Conservation (phyloP, 2,329 filamentous ascomycete species). For the Xylaria sp. region DNA sequence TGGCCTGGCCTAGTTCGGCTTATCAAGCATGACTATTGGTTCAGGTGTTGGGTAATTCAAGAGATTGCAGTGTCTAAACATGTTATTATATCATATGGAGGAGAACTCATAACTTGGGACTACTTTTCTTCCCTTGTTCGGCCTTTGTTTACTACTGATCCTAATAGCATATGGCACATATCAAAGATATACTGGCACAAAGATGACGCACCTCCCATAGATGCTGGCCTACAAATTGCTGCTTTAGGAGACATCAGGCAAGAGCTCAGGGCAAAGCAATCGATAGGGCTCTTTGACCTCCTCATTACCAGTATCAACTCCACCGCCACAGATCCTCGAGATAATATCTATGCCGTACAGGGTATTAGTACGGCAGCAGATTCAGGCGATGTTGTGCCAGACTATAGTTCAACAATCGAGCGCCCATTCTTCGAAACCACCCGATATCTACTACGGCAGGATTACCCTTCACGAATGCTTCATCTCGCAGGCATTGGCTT, state of each 20-base stretch:
- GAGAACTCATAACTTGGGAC: constrained; percentile 18
- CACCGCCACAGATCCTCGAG: constrained; percentile 7
- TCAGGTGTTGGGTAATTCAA: constrained; percentile 16
- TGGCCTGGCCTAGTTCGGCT: constrained; percentile 13
- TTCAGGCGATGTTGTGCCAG: constrained; percentile 1
- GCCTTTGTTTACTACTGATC: constrained; percentile 4
- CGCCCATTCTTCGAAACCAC: constrained; percentile 8
- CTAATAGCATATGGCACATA: constrained; percentile 19
- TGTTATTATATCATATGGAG: constrained; percentile 16
- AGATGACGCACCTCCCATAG: not conserved
- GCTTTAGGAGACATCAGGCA: not conserved
- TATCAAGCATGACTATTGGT: constrained; percentile 22
- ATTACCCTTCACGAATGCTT: constrained; percentile 9
- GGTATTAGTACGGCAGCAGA: constrained; percentile 15
- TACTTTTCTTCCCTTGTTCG: constrained; percentile 6
- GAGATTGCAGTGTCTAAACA: constrained; percentile 18
- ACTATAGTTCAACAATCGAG: constrained; percentile 14
- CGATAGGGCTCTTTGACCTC: constrained; percentile 10
- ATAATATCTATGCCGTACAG: constrained; percentile 19
- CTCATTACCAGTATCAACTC: constrained; percentile 6
- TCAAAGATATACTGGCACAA: constrained; percentile 13
- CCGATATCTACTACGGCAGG: constrained; percentile 6
- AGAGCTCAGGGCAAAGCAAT: not conserved
- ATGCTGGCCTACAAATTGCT: constrained; percentile 9
- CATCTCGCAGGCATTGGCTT: constrained; percentile 21